These are phyloP conservation scores for Lodderomyces orthopsilosis DNA, from an alignment of 1,139 yeast species.

Conservation along the genomic window DNA sequence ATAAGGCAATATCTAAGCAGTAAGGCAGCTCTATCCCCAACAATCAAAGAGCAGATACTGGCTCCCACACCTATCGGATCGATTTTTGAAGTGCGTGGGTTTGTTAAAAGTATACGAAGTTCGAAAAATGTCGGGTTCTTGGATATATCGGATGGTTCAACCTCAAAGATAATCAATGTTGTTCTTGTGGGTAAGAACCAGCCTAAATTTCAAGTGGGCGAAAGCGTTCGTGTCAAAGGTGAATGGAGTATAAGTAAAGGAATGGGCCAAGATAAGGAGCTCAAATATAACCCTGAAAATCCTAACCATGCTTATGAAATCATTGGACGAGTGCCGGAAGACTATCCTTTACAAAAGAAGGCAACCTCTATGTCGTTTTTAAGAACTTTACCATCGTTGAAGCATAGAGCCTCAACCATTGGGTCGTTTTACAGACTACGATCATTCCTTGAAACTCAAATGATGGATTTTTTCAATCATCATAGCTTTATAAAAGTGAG, in stretches of 20 bases:
- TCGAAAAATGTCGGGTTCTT: conserved; percentile 78
- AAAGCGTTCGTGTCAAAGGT: conserved; percentile 34
- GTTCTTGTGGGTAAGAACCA: conserved; percentile 39
- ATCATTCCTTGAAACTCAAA: conserved; percentile 56
- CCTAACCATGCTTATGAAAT: conserved; percentile 23
- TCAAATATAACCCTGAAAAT: conserved; percentile 25
- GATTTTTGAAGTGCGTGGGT: conserved; percentile 48
- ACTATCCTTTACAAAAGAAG: conserved; percentile 84
- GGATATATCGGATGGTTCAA: conserved; percentile 77
- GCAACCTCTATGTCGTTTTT: conserved; percentile 62
- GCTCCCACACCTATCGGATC: conserved; percentile 28
- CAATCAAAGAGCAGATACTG: conserved; percentile 33
- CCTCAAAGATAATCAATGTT: conserved; percentile 53
- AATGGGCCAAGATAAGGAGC: conserved; percentile 29
- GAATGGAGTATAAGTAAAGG: conserved; percentile 34
- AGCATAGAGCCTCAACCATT: conserved; percentile 70
- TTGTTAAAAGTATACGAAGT: conserved; percentile 68
- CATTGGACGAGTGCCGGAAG: conserved; percentile 55
- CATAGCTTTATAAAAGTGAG: conserved; percentile 65
- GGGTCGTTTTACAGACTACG: conserved; percentile 70
- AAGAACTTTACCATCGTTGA: conserved; percentile 66
- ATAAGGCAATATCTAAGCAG: neutral
- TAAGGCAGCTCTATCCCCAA: conserved; percentile 15
- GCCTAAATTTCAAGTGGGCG: conserved; percentile 47
- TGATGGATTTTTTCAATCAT: conserved; percentile 53